Evolutionary conservation across 2,329 filamentous ascomycete species (phyloP), one percentile per base, ranked within the genome.

Genomic region (Colletotrichum sp.): DNA sequence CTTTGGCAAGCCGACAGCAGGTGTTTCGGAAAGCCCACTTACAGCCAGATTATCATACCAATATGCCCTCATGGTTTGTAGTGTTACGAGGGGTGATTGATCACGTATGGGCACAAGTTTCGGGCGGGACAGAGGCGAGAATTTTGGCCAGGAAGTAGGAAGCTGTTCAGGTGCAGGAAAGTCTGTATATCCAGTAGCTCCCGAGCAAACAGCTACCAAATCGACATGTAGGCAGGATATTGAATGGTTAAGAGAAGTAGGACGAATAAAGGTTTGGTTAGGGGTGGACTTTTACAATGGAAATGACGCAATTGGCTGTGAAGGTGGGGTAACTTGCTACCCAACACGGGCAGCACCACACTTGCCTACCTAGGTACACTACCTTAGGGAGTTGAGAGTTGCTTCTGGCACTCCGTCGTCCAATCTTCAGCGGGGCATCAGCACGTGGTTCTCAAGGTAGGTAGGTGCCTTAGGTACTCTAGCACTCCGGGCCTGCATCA

Each of bases 11-110:
- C 15, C 68, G 24, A 28, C 60, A 26, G 75, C n/a, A 52, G 12
- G 66, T 55, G 21, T 30, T 34, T 26, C 15, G n/a, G 36, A 15
- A 36, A 24, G 12, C 32, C 70, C 18, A 83, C 89, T 82, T 84
- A 91, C 90, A 72, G 88, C 86, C 76, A 87, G 80, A 80, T 91
- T 88, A 77, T 92, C 90, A 80, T 90, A 92, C 78, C 88, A 83
- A 81, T 92, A 92, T 77, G 90, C 90, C 81, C 87, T 89, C 90
- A 92, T 92, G 74, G 26, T 32, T 60, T 62, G 24, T 21, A 34
- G 21, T 34, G 30, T n/a, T 34, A 21, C 12, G n/a, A 30, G 18
- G 30, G 30, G n/a, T 15, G 21, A 36, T 21, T 63, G 18, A 63
- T 32, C 26, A 63, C 30, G 30, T 52, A 52, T 52, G 9, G n/a